Evolutionary conservation across 352 stramenopile species (phyloP), one percentile per base, ranked within the genome.

Genomic region (Thraustotheca clavata): DNA sequence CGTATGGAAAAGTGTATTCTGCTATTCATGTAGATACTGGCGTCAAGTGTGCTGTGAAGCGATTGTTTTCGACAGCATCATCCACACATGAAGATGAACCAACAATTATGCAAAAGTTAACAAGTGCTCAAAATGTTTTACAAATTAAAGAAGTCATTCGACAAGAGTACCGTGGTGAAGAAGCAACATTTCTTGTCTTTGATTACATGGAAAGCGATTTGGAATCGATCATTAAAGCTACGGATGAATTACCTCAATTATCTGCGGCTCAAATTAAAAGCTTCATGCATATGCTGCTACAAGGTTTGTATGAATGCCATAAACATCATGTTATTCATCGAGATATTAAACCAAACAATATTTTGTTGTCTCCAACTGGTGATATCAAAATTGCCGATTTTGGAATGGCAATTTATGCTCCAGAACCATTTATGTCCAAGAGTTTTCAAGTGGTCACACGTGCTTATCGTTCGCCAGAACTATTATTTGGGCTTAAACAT

Each of bases 181-280:
- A 40, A 16, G 14, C 48, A 7, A 68, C 60, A 9, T 68, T 62
- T 34, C 24, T 93, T 60, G 71, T 93, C 22, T 59, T 90, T 16
- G 83, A 93, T 59, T 87, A 78, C 60, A 89, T 93, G 82, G 77
- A 88, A 49, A 84, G 76, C 66, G 83, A 93, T 59, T 66, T 92
- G 20, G 80, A 92, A 68, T 76, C 69, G 16, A 57, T 88, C 1
- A 68, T 92, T 46, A 66, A 74, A 34, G 65, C 41, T 0, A 77
- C 74, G 29, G 73, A 75, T 12, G 65, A 69, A 11, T 49, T 73
- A 0, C 74, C 72, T 8, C 67, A 62, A 31, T 70, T 92, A 4
- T 60, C 73, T 0, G 57, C 88, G 20, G 57, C 73, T 4, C 75
- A 87, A 29, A 73, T 90, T 8, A 92, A 90, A 49, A 73, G 68